Evolutionary conservation across 2,329 filamentous ascomycete species (phyloP).

Genomic region (Lachnum nothofagi): DNA sequence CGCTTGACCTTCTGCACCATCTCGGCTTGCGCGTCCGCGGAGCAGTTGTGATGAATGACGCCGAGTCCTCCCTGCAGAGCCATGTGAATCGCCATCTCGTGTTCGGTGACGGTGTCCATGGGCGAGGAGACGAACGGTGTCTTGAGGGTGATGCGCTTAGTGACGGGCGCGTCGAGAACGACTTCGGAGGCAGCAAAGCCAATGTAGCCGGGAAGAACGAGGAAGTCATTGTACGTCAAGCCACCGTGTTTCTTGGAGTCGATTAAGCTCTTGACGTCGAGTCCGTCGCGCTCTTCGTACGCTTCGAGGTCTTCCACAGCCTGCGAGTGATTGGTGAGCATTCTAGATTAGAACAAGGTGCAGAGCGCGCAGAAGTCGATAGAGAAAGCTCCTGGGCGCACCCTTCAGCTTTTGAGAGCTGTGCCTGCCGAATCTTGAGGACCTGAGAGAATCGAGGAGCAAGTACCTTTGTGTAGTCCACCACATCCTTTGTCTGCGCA

Average conservation of each 20-base stretch:
- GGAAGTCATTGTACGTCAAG: conserved; percentile 98
- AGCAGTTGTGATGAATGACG: conserved; percentile 99
- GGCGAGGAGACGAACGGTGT: conserved; percentile 95
- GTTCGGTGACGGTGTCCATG: conserved; percentile 99
- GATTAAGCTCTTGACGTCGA: conserved; percentile 79
- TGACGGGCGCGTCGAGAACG: conserved; percentile 81
- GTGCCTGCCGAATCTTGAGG: no score
- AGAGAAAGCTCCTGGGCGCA: no score
- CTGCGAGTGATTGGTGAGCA: conserved; percentile 7
- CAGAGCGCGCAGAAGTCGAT: no score
- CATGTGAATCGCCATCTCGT: conserved; percentile 99
- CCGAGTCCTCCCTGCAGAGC: conserved; percentile 81
- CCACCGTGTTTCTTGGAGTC: conserved; percentile 89
- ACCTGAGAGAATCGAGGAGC: background rate
- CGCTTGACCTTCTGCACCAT: conserved; percentile 99
- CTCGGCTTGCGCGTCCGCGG: conserved; percentile 91
- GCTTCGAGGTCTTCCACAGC: conserved; percentile 78
- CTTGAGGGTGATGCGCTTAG: conserved; percentile 92
- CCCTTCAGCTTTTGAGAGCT: no score
- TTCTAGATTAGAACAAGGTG: no score
- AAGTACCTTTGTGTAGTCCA: conserved; percentile 58
- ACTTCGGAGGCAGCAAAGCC: conserved; percentile 93
- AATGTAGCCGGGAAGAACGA: conserved; percentile 94
- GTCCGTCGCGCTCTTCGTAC: conserved; percentile 77
- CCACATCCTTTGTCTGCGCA: conserved; percentile 44